Base-by-base conservation (phyloP, 805 yeast genomes). In the Candida hungchunana region DNA sequence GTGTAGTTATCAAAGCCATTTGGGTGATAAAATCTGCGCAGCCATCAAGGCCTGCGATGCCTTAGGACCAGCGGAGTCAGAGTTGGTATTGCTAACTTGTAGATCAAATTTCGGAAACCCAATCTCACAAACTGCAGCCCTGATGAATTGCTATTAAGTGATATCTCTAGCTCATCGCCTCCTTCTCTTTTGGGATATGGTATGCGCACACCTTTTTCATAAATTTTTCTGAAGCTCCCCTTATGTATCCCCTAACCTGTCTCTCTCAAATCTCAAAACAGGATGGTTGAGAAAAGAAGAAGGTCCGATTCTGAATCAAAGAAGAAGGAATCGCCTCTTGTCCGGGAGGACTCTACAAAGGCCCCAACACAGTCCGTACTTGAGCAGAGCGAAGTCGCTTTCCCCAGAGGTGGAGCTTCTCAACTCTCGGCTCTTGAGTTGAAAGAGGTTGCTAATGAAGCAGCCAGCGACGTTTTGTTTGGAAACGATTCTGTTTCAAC, bases 391-490 rank as follows among this genome's bases (percentile, higher is more conserved):
- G 69, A 64, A 20, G 59, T 59, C 17, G 57, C 73, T 13, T 93
- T 93, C 57, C 98, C 98, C 33, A 83, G 99, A 77, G 98, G 98
- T 50, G 98, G 98, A 33, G 77, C 82, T 10, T 75, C 90, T 18
- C 85, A 78, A 18, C 71, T 93, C 53, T 76, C 95, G 4, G 88
- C 97, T 6, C 65, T 93, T 47, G 99, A 93, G 62, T 78, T 87
- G 47, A 88, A 87, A 58, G 93, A 87, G 56, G 90, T 90, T 34
- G 81, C 95, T 26, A 88, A 87, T 56, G 95, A 90, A 60, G 99
- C 90, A 32, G 79, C 89, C 16, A 76, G 75, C 44, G 98, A 93
- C 63, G 93, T 85, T 26, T 65, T 89, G 32, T 84, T 85, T 44
- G 90, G 57, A 25, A 56, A 49, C 20, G 55, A 51, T 4, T 23